Base-by-base conservation (phyloP, 495 filamentous ascomycete genomes). In the Hyphodiscus hymeniophilus region DNA sequence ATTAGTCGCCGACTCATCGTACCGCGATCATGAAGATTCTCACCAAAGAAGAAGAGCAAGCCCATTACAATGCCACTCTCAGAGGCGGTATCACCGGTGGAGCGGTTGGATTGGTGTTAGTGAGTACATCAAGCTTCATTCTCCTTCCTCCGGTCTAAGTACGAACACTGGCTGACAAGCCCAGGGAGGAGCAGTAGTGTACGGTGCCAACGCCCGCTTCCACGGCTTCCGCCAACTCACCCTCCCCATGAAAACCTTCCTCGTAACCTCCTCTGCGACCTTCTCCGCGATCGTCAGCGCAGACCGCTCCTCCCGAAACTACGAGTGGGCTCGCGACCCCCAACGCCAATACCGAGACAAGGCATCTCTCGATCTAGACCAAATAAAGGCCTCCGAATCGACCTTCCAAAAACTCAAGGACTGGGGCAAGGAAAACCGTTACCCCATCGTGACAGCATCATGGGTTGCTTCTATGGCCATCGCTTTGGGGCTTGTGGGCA, bases 221-320 rank as follows among this genome's bases (percentile, higher is more conserved):
- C 75, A 76, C 38, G 79, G 74, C 54, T 82, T 96, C 73, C 77
- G 85, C 28, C 63, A 74, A 40, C 80, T 98, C 51, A 82, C 90
- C 0, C 57, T 95, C 0, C 92, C 89, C 7, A 85, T 98, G 77
- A 82, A 86, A 57, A 73, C 85, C 38, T 98, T 98, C 77, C 79
- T 96, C 42, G 76, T 87, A n/a, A 84, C 84, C 12, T 90, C 85
- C 22, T 61, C 81, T 7, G 81, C 77, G 21, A 95, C 92, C 8
- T 95, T 95, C 66, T 73, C 76, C 45, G 83, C 81, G 51, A 95
- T 98, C 69, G 74, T 96, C 57, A 67, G 77, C 33, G 92, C 94
- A 32, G 92, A 98, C 70, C 76, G 84, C 35, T 77, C 75, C 56
- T 86, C 83, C 41, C 81, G 88, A 52, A 50, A 49, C 40, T 96